phyloP scores from a whole-genome alignment of 139 green algal genomes.

The Chlamydomonas sphaeroides region DNA sequence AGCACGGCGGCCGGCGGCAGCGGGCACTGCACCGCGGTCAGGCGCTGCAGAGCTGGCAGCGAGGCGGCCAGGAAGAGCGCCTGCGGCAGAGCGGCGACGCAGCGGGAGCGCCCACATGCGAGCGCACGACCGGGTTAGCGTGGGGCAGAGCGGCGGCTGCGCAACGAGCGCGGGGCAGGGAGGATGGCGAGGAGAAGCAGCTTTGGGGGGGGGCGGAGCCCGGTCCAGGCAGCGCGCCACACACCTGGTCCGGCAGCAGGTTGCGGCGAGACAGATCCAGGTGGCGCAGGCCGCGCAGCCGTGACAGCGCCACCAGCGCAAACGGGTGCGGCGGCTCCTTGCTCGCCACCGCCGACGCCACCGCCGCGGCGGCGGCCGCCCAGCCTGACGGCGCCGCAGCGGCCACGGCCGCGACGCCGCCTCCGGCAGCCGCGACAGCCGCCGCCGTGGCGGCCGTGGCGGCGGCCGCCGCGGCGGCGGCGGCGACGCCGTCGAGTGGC shows the following conservation, averaged over 20 bases:
- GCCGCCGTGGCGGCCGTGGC: background rate
- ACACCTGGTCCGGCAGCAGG: constrained; percentile 34
- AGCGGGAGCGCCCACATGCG: no score
- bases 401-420: no score
- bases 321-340: constrained; percentile 17
- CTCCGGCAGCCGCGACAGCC: background rate
- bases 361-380: background rate
- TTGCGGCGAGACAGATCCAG: constrained; percentile 36
- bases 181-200: no score
- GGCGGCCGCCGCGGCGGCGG: background rate
- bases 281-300: background rate
- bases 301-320: constrained; percentile 5
- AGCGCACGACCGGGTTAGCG: no score
- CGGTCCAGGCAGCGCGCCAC: no score
- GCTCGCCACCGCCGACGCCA: background rate
- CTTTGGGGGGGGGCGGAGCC: no score
- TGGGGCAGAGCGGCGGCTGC: no score
- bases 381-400: no score
- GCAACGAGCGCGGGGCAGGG: no score
- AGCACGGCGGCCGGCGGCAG: background rate
- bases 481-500: background rate
- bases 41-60: constrained; percentile 14
- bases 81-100: no score
- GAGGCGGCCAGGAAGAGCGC: constrained; percentile 21
- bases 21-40: constrained; percentile 12